Conservation (phyloP, 257 asterid species). For the Solanum corneliomulleri region DNA sequence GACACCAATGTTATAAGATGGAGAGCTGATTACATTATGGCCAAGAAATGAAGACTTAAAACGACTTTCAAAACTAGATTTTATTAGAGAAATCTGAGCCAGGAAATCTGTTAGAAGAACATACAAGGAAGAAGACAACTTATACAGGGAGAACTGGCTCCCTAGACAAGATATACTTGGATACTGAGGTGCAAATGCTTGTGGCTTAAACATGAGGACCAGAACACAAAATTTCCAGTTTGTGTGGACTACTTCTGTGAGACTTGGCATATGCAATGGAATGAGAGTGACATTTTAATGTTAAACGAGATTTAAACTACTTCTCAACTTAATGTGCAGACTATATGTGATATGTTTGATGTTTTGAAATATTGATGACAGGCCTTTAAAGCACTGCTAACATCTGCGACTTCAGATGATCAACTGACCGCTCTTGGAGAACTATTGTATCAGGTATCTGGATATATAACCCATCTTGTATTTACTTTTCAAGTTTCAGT, state of each 20-base stretch:
- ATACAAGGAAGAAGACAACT: neutral
- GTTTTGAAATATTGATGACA: slow-evolving; percentile 11
- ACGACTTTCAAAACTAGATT: neutral
- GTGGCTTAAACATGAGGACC: neutral
- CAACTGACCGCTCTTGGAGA: slow-evolving; percentile 86
- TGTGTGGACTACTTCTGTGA: neutral
- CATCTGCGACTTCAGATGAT: slow-evolving; percentile 70
- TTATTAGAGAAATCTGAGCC: neutral
- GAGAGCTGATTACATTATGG: neutral
- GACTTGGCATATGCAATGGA: neutral
- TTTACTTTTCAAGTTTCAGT: neutral
- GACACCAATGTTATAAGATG: neutral
- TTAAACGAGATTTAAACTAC: neutral
- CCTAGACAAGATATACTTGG: neutral
- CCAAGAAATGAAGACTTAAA: neutral
- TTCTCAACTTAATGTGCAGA: neutral
- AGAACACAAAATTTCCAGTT: neutral
- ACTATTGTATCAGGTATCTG: slow-evolving; percentile 70
- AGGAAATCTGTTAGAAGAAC: neutral
- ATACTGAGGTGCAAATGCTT: neutral
- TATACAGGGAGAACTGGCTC: neutral
- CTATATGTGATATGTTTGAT: neutral
- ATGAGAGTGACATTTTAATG: neutral
- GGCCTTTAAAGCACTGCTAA: slow-evolving; percentile 88
- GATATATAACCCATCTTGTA: neutral